phyloP scores from a whole-genome alignment of 2,329 filamentous ascomycete species.

The Aspergillus chevalieri region DNA sequence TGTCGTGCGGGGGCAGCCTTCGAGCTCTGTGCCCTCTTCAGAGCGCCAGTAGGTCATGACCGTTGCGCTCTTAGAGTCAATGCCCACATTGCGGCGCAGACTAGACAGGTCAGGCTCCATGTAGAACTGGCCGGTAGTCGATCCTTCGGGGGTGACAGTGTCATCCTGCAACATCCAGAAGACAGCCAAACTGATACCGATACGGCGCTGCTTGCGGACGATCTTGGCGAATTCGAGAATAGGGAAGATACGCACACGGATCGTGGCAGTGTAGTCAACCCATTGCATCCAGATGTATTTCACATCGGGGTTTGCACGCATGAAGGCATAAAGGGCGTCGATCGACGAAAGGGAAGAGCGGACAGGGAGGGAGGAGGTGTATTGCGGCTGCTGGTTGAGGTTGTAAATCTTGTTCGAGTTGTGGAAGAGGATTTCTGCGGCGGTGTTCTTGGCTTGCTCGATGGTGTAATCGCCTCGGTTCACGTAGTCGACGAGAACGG shows the following conservation, averaged over 20 bases:
- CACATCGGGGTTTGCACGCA: slow-evolving; percentile 45
- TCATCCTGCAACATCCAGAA: slow-evolving; percentile 67
- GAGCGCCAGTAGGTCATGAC: slow-evolving; percentile 63
- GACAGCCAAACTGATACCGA: slow-evolving; percentile 60
- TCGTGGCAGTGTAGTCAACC: slow-evolving; percentile 68
- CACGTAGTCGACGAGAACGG: slow-evolving; percentile 62
- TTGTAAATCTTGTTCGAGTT: slow-evolving; percentile 72
- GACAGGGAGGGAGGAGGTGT: slow-evolving; percentile 4
- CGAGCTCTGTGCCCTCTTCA: slow-evolving; percentile 45
- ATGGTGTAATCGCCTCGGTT: slow-evolving; percentile 56
- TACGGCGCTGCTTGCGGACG: slow-evolving; percentile 41
- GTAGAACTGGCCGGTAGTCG: slow-evolving; percentile 59
- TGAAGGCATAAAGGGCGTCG: slow-evolving; percentile 41
- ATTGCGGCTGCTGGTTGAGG: slow-evolving; percentile 42
- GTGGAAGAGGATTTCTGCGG: slow-evolving; percentile 64
- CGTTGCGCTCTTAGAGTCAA: slow-evolving; percentile 54
- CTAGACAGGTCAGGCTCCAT: slow-evolving; percentile 61
- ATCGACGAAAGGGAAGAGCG: slow-evolving; percentile 4
- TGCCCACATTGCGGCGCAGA: slow-evolving; percentile 53
- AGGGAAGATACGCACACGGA: slow-evolving; percentile 63
- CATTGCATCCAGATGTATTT: slow-evolving; percentile 70
- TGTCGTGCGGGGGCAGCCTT: slow-evolving; percentile 61
- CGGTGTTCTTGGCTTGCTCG: slow-evolving; percentile 57
- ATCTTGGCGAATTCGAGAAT: slow-evolving; percentile 50
- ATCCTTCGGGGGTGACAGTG: slow-evolving; percentile 44